Evolutionary conservation across 2,329 filamentous ascomycete species (phyloP).

Genomic region (Mycosphaerella sp.): DNA sequence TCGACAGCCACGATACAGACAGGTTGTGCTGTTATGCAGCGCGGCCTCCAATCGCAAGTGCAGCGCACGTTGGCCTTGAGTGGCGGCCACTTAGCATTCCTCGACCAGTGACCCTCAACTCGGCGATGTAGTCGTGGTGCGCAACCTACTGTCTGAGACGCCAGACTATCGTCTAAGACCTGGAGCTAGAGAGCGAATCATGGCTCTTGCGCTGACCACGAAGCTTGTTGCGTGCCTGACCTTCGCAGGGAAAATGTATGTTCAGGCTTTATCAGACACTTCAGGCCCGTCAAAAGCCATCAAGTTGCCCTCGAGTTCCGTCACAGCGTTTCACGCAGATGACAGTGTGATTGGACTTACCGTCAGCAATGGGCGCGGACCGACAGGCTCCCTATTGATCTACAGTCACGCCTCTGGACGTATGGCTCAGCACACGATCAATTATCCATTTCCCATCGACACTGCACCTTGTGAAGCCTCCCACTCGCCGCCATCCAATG

Average conservation of each 20-base stretch:
- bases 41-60: neutral
- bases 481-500: neutral
- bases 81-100: conserved; percentile 16
- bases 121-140: conserved; percentile 14
- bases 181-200: conserved; percentile 18
- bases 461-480: neutral
- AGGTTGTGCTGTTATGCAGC: neutral
- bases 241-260: conserved; percentile 13
- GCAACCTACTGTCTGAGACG: conserved; percentile 10
- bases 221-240: conserved; percentile 15
- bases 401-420: neutral
- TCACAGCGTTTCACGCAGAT: conserved; percentile 3
- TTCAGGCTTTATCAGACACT: conserved; percentile 2
- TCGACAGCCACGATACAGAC: neutral
- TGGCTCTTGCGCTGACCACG: conserved; percentile 10
- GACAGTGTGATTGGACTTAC: neutral
- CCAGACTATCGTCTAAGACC: neutral
- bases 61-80: conserved; percentile 9
- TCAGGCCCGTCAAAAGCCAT: neutral
- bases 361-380: neutral
- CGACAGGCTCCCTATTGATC: neutral
- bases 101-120: conserved; percentile 4
- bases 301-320: neutral
- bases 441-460: neutral
- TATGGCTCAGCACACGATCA: neutral